A percentile compares a stretch with the other conserved stretches of the same genome.
These are phyloP conservation scores for Gypsophila paniculata DNA, from an alignment of 179 eudicot genomes.

Conservation along the genomic window DNA sequence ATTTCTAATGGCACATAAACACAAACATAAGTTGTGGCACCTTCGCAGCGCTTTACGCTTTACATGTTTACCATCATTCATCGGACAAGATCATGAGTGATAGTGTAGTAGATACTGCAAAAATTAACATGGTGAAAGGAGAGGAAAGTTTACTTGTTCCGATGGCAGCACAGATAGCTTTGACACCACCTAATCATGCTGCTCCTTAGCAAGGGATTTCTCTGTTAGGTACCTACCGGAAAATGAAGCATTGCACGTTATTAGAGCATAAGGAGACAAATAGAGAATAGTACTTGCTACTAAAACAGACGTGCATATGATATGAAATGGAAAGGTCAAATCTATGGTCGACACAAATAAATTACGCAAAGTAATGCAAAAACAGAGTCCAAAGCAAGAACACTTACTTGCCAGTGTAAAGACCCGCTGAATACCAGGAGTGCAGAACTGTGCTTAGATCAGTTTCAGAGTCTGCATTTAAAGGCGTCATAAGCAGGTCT, in stretches of 20 bases:
- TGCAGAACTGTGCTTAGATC: conserved; percentile 63
- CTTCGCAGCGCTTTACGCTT: not conserved
- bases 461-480: conserved; percentile 36
- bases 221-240: conserved; percentile 55
- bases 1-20: not conserved
- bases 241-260: conserved; percentile 12
- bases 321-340: not conserved
- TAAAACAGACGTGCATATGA: not conserved
- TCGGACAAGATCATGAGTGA: not conserved
- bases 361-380: not conserved
- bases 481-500: no score
- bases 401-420: conserved; percentile 93
- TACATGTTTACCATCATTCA: not conserved
- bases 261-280: not conserved
- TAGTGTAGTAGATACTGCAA: not conserved
- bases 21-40: not conserved
- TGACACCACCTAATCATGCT: conserved; percentile 27
- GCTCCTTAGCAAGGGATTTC: conserved; percentile 49
- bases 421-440: conserved; percentile 88
- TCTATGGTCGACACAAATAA: not conserved
- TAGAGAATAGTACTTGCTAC: not conserved
- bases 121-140: not conserved
- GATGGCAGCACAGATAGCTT: not conserved
- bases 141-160: not conserved
- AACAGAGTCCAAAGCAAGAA: not conserved